Evolutionary conservation across 1,284 basidiomycete species (phyloP), one percentile per base, ranked within the genome.

Genomic region (Ustilago tritici): DNA sequence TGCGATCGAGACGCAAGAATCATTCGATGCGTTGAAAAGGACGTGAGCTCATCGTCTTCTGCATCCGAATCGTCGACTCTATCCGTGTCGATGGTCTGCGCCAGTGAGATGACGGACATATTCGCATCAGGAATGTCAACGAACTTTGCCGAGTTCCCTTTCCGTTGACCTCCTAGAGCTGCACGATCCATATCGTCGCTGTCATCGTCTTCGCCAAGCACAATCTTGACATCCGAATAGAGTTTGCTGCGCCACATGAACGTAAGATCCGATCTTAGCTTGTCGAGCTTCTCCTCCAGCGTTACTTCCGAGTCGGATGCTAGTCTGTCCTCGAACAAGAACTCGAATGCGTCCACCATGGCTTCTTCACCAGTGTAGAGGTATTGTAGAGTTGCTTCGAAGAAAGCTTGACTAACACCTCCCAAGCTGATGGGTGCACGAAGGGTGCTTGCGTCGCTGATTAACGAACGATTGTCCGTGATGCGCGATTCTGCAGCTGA

Each of bases 1-100:
- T 92, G 91, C 5, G 92, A 94, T 15, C 96, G 90, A 4, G 94
- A 94, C 55, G 92, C 92, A 55, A 98, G 92, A 68, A 99, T 92
- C 87, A 97, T 96, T 28, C 93, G 91, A 85, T 99, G 96, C 1
- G 93, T 92, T 0, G 93, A 92, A 87, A 98, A 98, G 34, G 65
- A 73, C 19, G 78, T 78, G 12, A 71, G 46, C 56, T 78, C 78
- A 46, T 82, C 80, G 36, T 79, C 79, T 31, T 79, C 74, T 34
- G 64, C 59, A 8, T 73, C 75, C 10, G 71, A 70, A 2, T 75
- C 70, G 23, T 67, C 65, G 36, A 65, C 60, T 34, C 52, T 50
- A 43, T 65, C 67, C 7, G 70, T 81, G 52, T 73, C 79, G 34
- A 72, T 34, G n/a, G 70, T 78, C 47, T 71, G 66, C 1, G 74